Evolutionary conservation across 495 filamentous ascomycete genomes (phyloP), one percentile per base, ranked within the genome.

Genomic region (Aspergillus heteromorphus): DNA sequence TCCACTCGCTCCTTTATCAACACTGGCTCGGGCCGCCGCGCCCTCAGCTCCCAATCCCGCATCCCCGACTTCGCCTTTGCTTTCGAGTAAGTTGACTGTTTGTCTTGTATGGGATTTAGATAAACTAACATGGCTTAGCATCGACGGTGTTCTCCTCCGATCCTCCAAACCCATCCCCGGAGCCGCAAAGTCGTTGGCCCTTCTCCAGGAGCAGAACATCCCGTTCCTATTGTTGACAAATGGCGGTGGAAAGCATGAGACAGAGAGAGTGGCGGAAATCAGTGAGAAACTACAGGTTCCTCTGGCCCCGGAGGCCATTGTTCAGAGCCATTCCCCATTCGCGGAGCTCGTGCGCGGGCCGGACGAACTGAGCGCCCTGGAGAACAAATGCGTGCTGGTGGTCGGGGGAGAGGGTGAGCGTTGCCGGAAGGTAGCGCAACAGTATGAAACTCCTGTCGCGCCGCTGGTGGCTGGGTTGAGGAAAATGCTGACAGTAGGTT

Each of bases 111-210:
- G 23, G 21, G 36, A 40, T 31, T 17, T 41, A 0, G 10, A 38
- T 21, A 49, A 11, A 19, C 23, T 45, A 43, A 25, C 14, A 0
- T 27, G 8, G 9, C 21, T 11, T 49, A 96, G 91, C 68, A 95
- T 97, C 64, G 93, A 99, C 66, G 95, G 95, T 55, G 95, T 99
- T 21, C 86, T 99, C 17, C 78, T 96, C n/a, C 90, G 91, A 65
- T 84, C 86, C 57, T 83, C 86, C 0, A 82, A 81, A 50, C 85
- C 91, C 8, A 83, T 96, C 30, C 86, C 91, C n/a, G 83, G 85
- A 29, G 95, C 95, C 0, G 73, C 81, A n/a, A 73, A 86, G 54
- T 78, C 91, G 13, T 78, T 99, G n/a, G 59, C 66, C 11, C 82
- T 82, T 56, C 83, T 97, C 19, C 81, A 92, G 58, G 60, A 79